phyloP scores from a whole-genome alignment of 129 eudicot genomes.

The Chrysanthemum seticuspe region DNA sequence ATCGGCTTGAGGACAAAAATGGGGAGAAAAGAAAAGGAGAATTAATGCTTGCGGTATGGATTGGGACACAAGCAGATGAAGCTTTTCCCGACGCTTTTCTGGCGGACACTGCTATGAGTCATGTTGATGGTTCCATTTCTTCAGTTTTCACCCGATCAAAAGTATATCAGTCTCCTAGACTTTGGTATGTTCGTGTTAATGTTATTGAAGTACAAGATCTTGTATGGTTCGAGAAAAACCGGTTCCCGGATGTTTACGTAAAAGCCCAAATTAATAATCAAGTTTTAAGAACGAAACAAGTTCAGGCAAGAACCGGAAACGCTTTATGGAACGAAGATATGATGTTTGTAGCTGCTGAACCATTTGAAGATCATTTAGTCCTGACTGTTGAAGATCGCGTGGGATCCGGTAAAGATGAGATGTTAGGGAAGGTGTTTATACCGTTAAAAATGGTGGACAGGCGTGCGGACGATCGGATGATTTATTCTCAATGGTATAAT shows the following conservation, averaged over 20 bases:
- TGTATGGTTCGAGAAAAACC: conserved; percentile 54
- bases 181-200: conserved; percentile 92
- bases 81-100: conserved; percentile 95
- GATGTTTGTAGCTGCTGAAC: conserved; percentile 95
- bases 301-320: conserved; percentile 48
- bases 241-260: conserved; percentile 68
- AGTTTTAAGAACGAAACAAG: conserved; percentile 51
- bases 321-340: conserved; percentile 86
- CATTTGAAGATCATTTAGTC: conserved; percentile 81
- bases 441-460: conserved; percentile 55
- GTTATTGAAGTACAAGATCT: conserved; percentile 89
- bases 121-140: conserved; percentile 44
- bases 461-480: conserved; percentile 69
- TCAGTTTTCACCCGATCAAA: conserved; percentile 62
- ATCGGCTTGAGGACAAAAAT: conserved; percentile 67
- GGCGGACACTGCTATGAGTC: conserved; percentile 56
- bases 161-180: conserved; percentile 86
- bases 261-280: conserved; percentile 69
- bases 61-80: conserved; percentile 94
- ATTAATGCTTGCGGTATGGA: conserved; percentile 94
- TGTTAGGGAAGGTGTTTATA: conserved; percentile 57
- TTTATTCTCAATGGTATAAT: conserved; percentile 60
- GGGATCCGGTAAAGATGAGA: conserved; percentile 67
- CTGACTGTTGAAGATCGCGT: conserved; percentile 69
- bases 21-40: conserved; percentile 74